Evolutionary conservation across 208 protist genomes (phyloP).

Genomic region (Porcisia hertigi): DNA sequence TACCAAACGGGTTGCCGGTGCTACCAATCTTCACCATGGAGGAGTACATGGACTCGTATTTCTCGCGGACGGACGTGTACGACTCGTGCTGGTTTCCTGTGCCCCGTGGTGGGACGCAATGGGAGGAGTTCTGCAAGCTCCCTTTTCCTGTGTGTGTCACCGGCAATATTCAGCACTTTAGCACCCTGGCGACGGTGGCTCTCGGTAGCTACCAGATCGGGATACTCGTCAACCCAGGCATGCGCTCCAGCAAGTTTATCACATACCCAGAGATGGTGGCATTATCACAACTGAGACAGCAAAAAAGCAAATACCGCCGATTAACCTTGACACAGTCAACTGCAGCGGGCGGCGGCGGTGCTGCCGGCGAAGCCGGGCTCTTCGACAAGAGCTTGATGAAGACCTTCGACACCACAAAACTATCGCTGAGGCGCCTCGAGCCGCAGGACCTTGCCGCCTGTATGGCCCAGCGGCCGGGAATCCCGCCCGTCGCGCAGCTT

Average conservation of each 20-base stretch:
- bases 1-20: conserved; percentile 85
- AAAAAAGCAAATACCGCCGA: conserved; percentile 45
- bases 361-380: conserved; percentile 16
- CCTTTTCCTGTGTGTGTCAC: conserved; percentile 81
- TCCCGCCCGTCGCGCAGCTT: conserved; percentile 81
- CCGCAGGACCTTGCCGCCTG: conserved; percentile 48
- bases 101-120: conserved; percentile 74
- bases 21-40: conserved; percentile 89
- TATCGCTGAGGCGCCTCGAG: conserved; percentile 69
- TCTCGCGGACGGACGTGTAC: conserved; percentile 64
- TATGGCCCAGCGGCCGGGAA: conserved; percentile 38
- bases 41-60: conserved; percentile 87
- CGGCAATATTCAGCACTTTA: conserved; percentile 69
- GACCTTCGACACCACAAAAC: conserved; percentile 76
- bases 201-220: conserved; percentile 31
- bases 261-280: conserved; percentile 90
- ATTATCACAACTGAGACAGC: conserved; percentile 49
- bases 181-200: conserved; percentile 75
- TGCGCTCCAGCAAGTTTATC: conserved; percentile 87
- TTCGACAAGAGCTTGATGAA: conserved; percentile 62
- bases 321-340: conserved; percentile 6
- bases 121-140: conserved; percentile 80
- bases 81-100: conserved; percentile 88
- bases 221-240: conserved; percentile 80
- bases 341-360: background rate